Base-by-base conservation (phyloP, 2,329 filamentous ascomycete genomes). In the Microdochium trichocladiopsis region DNA sequence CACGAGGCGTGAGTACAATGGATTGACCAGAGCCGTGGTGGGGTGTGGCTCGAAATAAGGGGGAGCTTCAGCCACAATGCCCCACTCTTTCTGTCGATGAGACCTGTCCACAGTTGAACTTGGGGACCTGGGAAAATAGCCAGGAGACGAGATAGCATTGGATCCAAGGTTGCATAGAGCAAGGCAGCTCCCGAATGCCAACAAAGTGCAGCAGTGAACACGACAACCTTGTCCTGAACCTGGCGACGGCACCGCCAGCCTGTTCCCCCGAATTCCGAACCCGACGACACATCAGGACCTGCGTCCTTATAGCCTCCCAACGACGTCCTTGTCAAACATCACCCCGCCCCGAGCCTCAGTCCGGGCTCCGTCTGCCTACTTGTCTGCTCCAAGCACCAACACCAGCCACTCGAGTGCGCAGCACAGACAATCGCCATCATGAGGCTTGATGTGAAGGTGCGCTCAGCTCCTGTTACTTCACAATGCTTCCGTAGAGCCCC, bases 361-460 rank as follows among this genome's bases (percentile, higher is more conserved):
- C 18, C n/a, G n/a, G 9, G n/a, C 41, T 11, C 41, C 18, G 9
- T 16, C 16, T 21, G 18, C 21, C 41, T 45, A 5, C 21, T 45
- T 45, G 41, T 22, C 21, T 16, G 18, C n/a, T 45, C 22, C 16
- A 10, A 21, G 21, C n/a, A 45, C n/a, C 41, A 45, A 8, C 41
- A 18, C 18, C 4, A 45, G n/a, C 10, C 41, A 16, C n/a, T 6
- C 18, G 41, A 45, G 18, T 18, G 55, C 56, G 51, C 50, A 54
- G 50, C 51, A 47, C 28, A 50, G 51, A 55, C 56, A 58, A 52
- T 53, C 56, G 59, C 55, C 52, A 63, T 60, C 52, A 64, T 64
- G 62, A 64, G 59, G 58, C 56, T 64, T 47, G 62, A 64, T 53
- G 62, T 64, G 21, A 64, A 64, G 62, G 62, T 64, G 51, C 47